Evolutionary conservation across 805 yeast species (phyloP), one percentile per base, ranked within the genome.

Genomic region (Candida sonorensis): DNA sequence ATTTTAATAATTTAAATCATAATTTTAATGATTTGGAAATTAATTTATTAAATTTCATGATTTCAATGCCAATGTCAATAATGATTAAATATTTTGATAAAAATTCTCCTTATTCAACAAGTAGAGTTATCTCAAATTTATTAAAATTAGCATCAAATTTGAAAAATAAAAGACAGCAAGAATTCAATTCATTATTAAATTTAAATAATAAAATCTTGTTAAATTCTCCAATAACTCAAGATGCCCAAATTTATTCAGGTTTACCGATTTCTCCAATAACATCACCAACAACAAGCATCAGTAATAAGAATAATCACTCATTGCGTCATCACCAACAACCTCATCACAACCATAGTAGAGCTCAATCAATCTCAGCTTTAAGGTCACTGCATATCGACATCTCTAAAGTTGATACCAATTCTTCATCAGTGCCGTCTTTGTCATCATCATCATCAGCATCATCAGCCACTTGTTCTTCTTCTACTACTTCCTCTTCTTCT

Each of bases 231-330:
- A n/a, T n/a, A n/a, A n/a, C 40, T 15, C 47, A 44, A 30, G 53
- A 50, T 24, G 36, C 42, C 26, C 42, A 38, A 10, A 34, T 42
- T 19, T 42, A 46, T 17, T 34, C 51, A 10, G 36, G 21, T 30
- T 40, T 50, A 21, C 52, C 53, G 10, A 40, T 48, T 19, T 52
- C 60, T 23, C 60, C 60, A 28, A 40, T 48, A 33, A 45, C 56
- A 11, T 55, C 61, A 2, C 59, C 60, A 12, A 44, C 48, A n/a
- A n/a, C n/a, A n/a, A n/a, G n/a, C n/a, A n/a, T n/a, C n/a, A n/a
- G n/a, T n/a, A n/a, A n/a, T n/a, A n/a, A n/a, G n/a, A n/a, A n/a
- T n/a, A n/a, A n/a, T n/a, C n/a, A n/a, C n/a, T n/a, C n/a, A n/a
- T n/a, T n/a, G n/a, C n/a, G n/a, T n/a, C n/a, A 26, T 26, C 39